Percentiles rank a stretch among this genome's conserved stretches.
Evolutionary conservation across 768 basidiomycete species (phyloP).

Genomic region (Termitomyces sp.): DNA sequence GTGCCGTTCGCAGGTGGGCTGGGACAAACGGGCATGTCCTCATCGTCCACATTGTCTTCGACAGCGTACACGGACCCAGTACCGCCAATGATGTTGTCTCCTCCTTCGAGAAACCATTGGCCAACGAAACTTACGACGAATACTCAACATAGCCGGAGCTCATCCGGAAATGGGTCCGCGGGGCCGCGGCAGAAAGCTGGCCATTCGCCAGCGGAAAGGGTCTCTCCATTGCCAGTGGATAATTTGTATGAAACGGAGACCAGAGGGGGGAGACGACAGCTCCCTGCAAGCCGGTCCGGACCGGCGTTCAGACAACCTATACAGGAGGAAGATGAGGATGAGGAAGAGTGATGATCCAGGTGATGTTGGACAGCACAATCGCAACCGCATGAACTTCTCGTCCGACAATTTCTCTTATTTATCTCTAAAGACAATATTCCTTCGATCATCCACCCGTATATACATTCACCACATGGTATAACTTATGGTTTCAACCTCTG

Average conservation of each 20-base stretch:
- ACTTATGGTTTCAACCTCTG: slow-evolving; percentile 3
- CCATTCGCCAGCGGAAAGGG: slow-evolving; percentile 55
- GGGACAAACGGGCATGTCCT: slow-evolving; percentile 51
- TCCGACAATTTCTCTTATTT: background rate
- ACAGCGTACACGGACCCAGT: slow-evolving; percentile 28
- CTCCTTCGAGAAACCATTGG: slow-evolving; percentile 44
- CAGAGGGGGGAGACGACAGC: slow-evolving; percentile 59
- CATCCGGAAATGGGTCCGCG: slow-evolving; percentile 14
- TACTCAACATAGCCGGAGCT: slow-evolving; percentile 13
- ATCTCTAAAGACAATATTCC: background rate
- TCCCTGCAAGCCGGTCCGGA: slow-evolving; percentile 64
- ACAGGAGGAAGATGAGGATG: slow-evolving; percentile 83
- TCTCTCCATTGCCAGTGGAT: slow-evolving; percentile 56
- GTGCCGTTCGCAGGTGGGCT: slow-evolving; percentile 72
- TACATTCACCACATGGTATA: background rate
- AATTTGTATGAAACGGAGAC: slow-evolving; percentile 41
- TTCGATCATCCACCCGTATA: background rate
- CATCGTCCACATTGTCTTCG: slow-evolving; percentile 22
- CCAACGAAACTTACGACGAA: slow-evolving; percentile 28
- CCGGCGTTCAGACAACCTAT: slow-evolving; percentile 67
- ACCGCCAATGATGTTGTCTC: slow-evolving; percentile 32
- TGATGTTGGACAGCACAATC: background rate
- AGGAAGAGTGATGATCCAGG: slow-evolving; percentile 48
- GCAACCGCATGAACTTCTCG: background rate
- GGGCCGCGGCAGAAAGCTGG: slow-evolving; percentile 37